Percentiles rank a stretch among this genome's conserved stretches.
Conservation (phyloP, 2,329 filamentous ascomycete species). For the Coniochaeta sp. region DNA sequence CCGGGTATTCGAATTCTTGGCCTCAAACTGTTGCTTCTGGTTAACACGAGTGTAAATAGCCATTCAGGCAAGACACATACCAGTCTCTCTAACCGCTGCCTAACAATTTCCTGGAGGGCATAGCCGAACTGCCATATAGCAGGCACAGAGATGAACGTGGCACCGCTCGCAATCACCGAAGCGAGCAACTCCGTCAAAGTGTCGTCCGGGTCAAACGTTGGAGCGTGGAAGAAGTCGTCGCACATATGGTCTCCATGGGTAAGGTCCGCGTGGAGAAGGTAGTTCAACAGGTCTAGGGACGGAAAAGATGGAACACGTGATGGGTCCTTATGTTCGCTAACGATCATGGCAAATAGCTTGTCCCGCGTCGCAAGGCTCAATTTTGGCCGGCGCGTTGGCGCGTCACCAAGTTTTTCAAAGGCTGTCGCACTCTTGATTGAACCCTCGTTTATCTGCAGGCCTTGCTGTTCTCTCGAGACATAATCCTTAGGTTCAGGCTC, state of each 20-base stretch:
- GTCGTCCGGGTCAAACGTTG: constrained; percentile 17
- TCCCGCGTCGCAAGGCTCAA: constrained; percentile 14
- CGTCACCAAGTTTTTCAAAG: constrained; percentile 8
- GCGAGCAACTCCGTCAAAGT: constrained; percentile 16
- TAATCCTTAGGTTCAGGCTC: constrained; percentile 22
- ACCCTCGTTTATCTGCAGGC: constrained; percentile 15
- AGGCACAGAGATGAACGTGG: constrained; percentile 17
- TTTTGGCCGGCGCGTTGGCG: constrained; percentile 11
- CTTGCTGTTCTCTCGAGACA: constrained; percentile 15
- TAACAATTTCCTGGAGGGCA: constrained; percentile 36
- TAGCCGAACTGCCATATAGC: constrained; percentile 20
- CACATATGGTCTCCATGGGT: constrained; percentile 18
- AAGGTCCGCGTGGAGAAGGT: constrained; percentile 18
- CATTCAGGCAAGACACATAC: constrained; percentile 22
- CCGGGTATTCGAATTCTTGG: constrained; percentile 40
- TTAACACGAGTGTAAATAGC: constrained; percentile 2
- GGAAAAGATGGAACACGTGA: constrained; percentile 17
- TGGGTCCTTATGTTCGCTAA: constrained; percentile 14
- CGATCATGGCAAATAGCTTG: constrained; percentile 18
- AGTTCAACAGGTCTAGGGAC: constrained; percentile 19
- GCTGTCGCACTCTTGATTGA: constrained; percentile 9
- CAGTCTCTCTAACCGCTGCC: constrained; percentile 15
- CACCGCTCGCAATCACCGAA: constrained; percentile 15
- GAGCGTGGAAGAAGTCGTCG: constrained; percentile 18
- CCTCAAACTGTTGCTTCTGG: constrained; percentile 30